phyloP scores from a whole-genome alignment of 176 grass and related monocot species.

The Aegilops tauschii region DNA sequence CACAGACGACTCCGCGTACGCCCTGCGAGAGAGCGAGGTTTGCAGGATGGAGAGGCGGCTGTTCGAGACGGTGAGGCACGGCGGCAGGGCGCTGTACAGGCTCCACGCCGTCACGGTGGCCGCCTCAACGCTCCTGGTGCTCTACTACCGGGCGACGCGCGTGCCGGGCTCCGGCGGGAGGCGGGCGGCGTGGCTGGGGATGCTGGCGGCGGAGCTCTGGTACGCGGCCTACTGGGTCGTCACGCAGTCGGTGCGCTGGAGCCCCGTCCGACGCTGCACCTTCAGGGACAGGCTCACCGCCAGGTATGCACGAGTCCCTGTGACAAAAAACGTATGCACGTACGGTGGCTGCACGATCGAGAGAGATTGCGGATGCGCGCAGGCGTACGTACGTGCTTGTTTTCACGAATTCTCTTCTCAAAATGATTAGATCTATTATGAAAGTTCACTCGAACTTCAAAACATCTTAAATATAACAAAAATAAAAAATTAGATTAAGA shows the following conservation, averaged over 20 bases:
- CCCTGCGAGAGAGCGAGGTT: too few species aligned
- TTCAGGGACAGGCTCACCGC: conserved; percentile 50
- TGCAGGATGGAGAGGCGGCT: conserved; percentile 19
- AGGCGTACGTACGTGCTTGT: too few species aligned
- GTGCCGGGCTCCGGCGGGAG: conserved; percentile 32
- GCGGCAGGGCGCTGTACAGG: conserved; percentile 34
- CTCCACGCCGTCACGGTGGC: conserved; percentile 43
- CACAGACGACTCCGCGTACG: too few species aligned
- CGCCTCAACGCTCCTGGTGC: conserved; percentile 43
- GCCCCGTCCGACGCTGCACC: conserved; percentile 43
- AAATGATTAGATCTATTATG: too few species aligned
- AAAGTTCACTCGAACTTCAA: too few species aligned
- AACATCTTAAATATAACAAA: too few species aligned
- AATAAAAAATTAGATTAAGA: too few species aligned
- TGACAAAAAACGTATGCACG: too few species aligned
- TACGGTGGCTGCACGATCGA: too few species aligned
- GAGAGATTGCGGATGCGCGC: neutral
- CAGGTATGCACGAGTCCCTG: neutral
- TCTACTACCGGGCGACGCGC: conserved; percentile 50
- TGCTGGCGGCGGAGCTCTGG: conserved; percentile 71
- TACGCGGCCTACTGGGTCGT: conserved; percentile 76
- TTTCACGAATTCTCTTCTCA: too few species aligned
- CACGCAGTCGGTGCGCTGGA: conserved; percentile 64
- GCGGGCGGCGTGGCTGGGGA: conserved; percentile 56
- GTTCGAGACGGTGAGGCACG: conserved; percentile 46